A percentile compares a stretch with the other conserved stretches of the same genome.
Evolutionary conservation across 1,139 yeast genomes (phyloP).

Genomic region (Pichia sp.): DNA sequence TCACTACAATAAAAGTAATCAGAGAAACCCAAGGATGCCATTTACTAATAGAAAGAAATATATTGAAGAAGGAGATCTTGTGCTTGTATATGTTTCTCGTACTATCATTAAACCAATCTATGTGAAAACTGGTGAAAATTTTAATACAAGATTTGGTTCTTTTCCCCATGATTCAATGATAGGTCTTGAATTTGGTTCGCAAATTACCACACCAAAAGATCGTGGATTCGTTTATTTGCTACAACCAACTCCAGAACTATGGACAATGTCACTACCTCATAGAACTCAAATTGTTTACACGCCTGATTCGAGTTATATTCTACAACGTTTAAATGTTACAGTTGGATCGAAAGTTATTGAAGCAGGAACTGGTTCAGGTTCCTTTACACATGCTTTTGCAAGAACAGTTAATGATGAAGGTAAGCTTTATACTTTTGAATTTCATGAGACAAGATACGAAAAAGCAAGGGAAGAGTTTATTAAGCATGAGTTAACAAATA

Average conservation of each 20-base stretch:
- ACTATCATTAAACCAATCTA: constrained; percentile 70
- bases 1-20: neutral
- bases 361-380: constrained; percentile 97
- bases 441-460: constrained; percentile 73
- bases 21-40: constrained; percentile 17
- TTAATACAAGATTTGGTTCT: constrained; percentile 85
- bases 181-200: constrained; percentile 78
- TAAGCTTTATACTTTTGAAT: constrained; percentile 75
- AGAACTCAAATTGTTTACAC: constrained; percentile 97
- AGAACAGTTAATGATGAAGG: constrained; percentile 65
- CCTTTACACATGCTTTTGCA: constrained; percentile 89
- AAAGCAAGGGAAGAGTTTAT: constrained; percentile 77
- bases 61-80: constrained; percentile 80
- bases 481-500: constrained; percentile 53
- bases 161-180: constrained; percentile 80
- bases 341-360: constrained; percentile 81
- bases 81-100: constrained; percentile 78
- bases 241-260: constrained; percentile 90
- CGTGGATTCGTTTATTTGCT: constrained; percentile 83
- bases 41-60: constrained; percentile 40
- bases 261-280: constrained; percentile 94
- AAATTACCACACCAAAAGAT: constrained; percentile 71
- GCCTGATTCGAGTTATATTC: constrained; percentile 87
- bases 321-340: constrained; percentile 68
- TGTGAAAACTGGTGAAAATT: constrained; percentile 49